A percentile compares a stretch with the other conserved stretches of the same genome.
These are phyloP conservation scores for Abrus precatorius DNA, from an alignment of 306 rosid genomes.

Conservation along the genomic window DNA sequence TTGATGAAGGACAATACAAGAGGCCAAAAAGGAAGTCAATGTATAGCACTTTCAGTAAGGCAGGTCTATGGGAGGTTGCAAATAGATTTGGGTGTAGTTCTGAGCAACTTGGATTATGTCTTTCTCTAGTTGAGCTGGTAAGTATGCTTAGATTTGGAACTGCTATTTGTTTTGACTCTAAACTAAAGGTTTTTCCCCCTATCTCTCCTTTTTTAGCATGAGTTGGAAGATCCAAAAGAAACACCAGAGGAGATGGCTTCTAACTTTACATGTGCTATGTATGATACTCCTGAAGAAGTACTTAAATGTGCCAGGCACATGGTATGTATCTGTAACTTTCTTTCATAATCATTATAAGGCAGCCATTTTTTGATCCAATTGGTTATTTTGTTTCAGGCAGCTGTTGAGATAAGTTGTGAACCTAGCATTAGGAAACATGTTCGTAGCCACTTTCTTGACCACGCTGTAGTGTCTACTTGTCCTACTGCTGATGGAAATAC, in stretches of 20 bases:
- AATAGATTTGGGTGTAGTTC: conserved; percentile 94
- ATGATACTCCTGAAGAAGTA: conserved; percentile 84
- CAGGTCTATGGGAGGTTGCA: conserved; percentile 98
- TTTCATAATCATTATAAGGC: conserved; percentile 22
- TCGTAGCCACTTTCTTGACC: conserved; percentile 86
- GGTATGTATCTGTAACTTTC: conserved; percentile 59
- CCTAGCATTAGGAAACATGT: conserved; percentile 95
- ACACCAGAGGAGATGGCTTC: conserved; percentile 99
- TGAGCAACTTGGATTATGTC: conserved; percentile 91
- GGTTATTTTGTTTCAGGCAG: conserved; percentile 72
- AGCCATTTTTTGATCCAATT: conserved; percentile 13
- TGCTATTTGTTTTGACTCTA: conserved; percentile 38
- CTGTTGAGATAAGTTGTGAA: conserved; percentile 98
- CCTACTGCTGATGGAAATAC: conserved; percentile 84
- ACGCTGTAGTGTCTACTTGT: conserved; percentile 82
- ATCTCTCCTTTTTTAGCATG: conserved; percentile 62
- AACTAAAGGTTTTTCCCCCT: conserved; percentile 39
- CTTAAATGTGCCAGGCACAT: conserved; percentile 97
- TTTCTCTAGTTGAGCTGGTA: conserved; percentile 79
- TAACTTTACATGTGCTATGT: conserved; percentile 90
- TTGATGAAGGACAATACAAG: conserved; percentile 94
- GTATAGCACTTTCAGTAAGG: conserved; percentile 80
- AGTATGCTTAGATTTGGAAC: conserved; percentile 48
- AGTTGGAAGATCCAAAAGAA: conserved; percentile 96
- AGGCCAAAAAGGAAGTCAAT: conserved; percentile 91